Conservation (phyloP, 2,329 filamentous ascomycete genomes). For the Xylaria arbuscula region DNA sequence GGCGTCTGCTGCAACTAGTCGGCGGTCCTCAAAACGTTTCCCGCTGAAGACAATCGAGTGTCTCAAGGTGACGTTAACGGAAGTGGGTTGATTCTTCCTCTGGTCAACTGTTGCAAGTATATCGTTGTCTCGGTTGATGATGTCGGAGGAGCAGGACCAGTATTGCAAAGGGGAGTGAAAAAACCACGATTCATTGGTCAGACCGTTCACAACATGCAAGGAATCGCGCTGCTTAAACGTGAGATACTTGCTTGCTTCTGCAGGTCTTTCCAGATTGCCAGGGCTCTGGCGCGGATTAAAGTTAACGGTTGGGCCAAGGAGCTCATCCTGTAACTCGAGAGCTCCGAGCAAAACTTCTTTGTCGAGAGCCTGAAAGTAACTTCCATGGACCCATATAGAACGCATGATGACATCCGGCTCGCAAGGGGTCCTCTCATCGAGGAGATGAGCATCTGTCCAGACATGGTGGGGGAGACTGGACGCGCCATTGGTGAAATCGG, state of each 20-base stretch:
- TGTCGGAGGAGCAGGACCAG: constrained; percentile 74
- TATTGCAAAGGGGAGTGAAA: constrained; percentile 87
- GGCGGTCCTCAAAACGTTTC: constrained; percentile 77
- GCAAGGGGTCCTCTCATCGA: constrained; percentile 62
- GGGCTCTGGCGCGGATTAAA: constrained; percentile 61
- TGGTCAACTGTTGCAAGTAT: constrained; percentile 77
- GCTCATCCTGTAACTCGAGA: constrained; percentile 74
- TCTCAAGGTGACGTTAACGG: constrained; percentile 77
- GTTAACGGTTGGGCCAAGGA: constrained; percentile 70
- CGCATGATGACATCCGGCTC: constrained; percentile 81
- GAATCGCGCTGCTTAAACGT: constrained; percentile 62
- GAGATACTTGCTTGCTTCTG: constrained; percentile 53
- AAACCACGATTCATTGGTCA: constrained; percentile 75
- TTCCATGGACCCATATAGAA: constrained; percentile 83
- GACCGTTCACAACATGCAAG: constrained; percentile 68
- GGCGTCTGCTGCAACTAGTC: constrained; percentile 77
- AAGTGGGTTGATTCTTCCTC: constrained; percentile 69
- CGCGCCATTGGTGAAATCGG: constrained; percentile 75
- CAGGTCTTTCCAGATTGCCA: constrained; percentile 45
- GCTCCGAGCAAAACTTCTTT: constrained; percentile 72
- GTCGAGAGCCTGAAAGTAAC: constrained; percentile 81
- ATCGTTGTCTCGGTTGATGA: constrained; percentile 69
- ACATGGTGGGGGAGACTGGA: constrained; percentile 81
- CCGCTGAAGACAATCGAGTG: constrained; percentile 85
- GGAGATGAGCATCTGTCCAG: constrained; percentile 79